Conservation (phyloP, 2,329 filamentous ascomycete genomes). For the Rutstroemia sydowiana region DNA sequence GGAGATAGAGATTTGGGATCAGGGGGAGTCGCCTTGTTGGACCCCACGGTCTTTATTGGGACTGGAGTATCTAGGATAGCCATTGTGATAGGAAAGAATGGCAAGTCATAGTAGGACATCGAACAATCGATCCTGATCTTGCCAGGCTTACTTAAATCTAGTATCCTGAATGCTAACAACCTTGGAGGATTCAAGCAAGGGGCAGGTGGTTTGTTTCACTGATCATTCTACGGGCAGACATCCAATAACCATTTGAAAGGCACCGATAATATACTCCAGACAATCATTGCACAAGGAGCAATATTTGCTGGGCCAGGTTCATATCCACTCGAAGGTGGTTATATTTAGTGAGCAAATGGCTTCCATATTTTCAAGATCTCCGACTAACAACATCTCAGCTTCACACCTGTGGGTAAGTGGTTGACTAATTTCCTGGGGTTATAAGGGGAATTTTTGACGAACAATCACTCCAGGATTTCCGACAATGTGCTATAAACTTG, state of each 20-base stretch:
- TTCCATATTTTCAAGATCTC: not conserved
- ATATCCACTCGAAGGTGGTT: slow-evolving; percentile 36
- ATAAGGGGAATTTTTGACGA: too few relatives aligned
- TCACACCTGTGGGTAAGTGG: not conserved
- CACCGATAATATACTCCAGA: slow-evolving; percentile 27
- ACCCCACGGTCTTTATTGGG: slow-evolving; percentile 13
- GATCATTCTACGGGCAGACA: not conserved
- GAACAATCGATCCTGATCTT: too few relatives aligned
- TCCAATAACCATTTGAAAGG: slow-evolving; percentile 2
- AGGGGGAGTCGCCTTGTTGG: slow-evolving; percentile 36
- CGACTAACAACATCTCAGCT: not conserved
- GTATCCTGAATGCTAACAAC: slow-evolving; percentile 33
- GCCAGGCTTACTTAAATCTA: not conserved
- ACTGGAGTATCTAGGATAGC: not conserved
- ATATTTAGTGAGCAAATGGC: not conserved
- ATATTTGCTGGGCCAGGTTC: slow-evolving; percentile 33
- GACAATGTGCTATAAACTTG: not conserved
- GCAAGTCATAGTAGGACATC: slow-evolving; percentile 31
- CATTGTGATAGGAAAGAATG: slow-evolving; percentile 31
- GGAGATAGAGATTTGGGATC: slow-evolving; percentile 43
- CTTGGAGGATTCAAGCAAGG: slow-evolving; percentile 37
- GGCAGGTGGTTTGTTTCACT: slow-evolving; percentile 29
- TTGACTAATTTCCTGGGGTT: too few relatives aligned
- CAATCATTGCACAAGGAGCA: slow-evolving; percentile 38
- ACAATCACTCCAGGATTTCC: too few relatives aligned